phyloP scores from a whole-genome alignment of 768 basidiomycete genomes.

The Coprinopsis strossmayeri region DNA sequence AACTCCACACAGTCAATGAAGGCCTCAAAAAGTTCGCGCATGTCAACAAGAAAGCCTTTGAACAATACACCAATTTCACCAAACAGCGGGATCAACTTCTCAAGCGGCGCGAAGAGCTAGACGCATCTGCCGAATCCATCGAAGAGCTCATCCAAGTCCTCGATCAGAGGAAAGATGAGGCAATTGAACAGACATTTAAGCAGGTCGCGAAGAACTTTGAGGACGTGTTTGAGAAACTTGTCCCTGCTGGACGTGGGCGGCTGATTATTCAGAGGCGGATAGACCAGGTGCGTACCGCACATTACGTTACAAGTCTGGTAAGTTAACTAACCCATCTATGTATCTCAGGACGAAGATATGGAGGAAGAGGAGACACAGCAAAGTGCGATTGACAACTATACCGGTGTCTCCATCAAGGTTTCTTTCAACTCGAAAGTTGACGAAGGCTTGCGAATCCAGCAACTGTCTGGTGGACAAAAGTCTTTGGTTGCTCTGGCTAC shows the following conservation, averaged over 20 bases:
- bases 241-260: conserved; percentile 87
- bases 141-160: conserved; percentile 89
- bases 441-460: conserved; percentile 94
- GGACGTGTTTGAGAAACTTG: conserved; percentile 93
- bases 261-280: conserved; percentile 90
- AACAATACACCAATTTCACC: conserved; percentile 97
- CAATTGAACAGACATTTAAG: conserved; percentile 97
- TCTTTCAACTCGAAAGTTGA: conserved; percentile 99
- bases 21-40: conserved; percentile 93
- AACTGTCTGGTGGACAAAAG: conserved; percentile 96
- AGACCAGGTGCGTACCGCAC: too few relatives aligned
- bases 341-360: conserved; percentile 77
- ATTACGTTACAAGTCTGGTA: too few relatives aligned
- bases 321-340: too few relatives aligned
- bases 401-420: conserved; percentile 95
- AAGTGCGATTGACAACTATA: conserved; percentile 86
- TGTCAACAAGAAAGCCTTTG: conserved; percentile 99
- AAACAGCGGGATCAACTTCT: conserved; percentile 92
- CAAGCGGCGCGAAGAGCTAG: conserved; percentile 84
- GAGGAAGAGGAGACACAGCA: conserved; percentile 72
- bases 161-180: conserved; percentile 97
- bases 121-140: conserved; percentile 84
- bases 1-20: conserved; percentile 89
- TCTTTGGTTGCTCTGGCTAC: conserved; percentile 93
- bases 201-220: conserved; percentile 97